Base-by-base conservation (phyloP, 1,284 basidiomycete species). In the Austroboletus novae-zelandiae region DNA sequence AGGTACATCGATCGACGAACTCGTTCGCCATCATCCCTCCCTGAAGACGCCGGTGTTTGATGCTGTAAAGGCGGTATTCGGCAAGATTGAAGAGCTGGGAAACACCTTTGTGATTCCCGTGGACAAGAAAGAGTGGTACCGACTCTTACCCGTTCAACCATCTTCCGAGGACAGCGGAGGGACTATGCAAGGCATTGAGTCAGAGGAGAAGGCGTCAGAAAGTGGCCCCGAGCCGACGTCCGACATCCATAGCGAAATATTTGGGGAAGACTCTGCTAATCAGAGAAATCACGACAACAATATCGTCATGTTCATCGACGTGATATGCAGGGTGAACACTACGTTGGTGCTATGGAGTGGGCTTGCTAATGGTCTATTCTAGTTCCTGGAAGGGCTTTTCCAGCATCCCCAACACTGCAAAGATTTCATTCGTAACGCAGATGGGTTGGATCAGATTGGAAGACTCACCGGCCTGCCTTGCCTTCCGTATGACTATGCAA, bases 301-400 rank as follows among this genome's bases (percentile, higher is more conserved):
- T 41, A 72, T 92, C 27, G 82, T 91, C 10, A 81, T 84, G 27
- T 91, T 81, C 65, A 83, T 92, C 49, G 89, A 92, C 65, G 78
- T 86, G 40, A 71, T 91, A 50, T 81, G 86, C 52, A 79, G 87
- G 61, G 89, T 89, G 66, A 66, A 77, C 60, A 36, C 23, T 5
- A 25, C 42, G 45, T 40, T n/a, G 5, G 30, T 27, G 18, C 29
- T 17, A 15, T 37, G n/a, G 18, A 30, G 17, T 4, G 20, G 37
- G 30, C 15, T 23, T 46, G 11, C 42, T 65, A 29, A 67, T 20
- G 23, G 8, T 30, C 32, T 5, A 51, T 15, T 9, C 20, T 60
- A 94, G 89, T 93, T 96, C 64, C 76, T 98, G 49, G 93, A 96
- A 65, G 94, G 95, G 9, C 79, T 99, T 43, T 94, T 99, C 72